These are phyloP conservation scores for Dothidotthia symphoricarpi DNA, from an alignment of 2,329 filamentous ascomycete species.

Conservation along the genomic window DNA sequence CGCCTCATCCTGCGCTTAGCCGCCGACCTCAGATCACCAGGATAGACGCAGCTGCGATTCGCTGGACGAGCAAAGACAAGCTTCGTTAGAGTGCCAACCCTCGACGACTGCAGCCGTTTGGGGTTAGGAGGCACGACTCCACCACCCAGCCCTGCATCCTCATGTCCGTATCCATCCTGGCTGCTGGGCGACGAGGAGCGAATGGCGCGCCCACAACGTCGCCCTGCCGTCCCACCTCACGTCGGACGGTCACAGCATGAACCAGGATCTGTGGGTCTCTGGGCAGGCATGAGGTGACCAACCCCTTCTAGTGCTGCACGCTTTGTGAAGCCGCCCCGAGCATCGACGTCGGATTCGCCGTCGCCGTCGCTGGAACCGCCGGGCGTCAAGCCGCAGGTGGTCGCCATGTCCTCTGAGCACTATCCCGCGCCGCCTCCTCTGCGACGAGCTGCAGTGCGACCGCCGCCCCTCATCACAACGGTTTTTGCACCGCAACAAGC, in stretches of 20 bases:
- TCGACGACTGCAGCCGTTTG: constrained; percentile 7
- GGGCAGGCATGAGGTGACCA: constrained; percentile 20
- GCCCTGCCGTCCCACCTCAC: constrained; percentile 14
- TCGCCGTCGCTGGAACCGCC: constrained; percentile 33
- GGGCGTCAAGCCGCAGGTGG: constrained; percentile 18
- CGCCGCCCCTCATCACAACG: constrained; percentile 44
- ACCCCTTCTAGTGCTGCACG: constrained; percentile 9
- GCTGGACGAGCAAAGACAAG: constrained; percentile 16
- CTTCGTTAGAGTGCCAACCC: constrained; percentile 17
- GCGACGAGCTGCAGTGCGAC: constrained; percentile 43
- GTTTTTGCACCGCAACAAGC: constrained; percentile 40
- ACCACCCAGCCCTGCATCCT: constrained; percentile 2
- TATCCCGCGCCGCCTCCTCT: constrained; percentile 25
- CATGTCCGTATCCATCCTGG: constrained; percentile 16
- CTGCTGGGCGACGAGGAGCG: constrained; percentile 14
- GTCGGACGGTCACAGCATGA: constrained; percentile 9
- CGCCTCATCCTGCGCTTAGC: no score
- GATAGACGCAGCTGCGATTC: constrained; percentile 14
- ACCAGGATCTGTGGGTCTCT: constrained; percentile 10
- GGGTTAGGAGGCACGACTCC: constrained; percentile 2
- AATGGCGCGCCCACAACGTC: constrained; percentile 14
- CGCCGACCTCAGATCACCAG: no score
- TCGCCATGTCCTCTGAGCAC: constrained; percentile 27
- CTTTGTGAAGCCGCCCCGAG: constrained; percentile 12
- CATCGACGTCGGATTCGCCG: constrained; percentile 19